A percentile compares a stretch with the other conserved stretches of the same genome.
These are phyloP conservation scores for Peribolospora baueri DNA, from an alignment of 768 basidiomycete genomes.

Conservation along the genomic window DNA sequence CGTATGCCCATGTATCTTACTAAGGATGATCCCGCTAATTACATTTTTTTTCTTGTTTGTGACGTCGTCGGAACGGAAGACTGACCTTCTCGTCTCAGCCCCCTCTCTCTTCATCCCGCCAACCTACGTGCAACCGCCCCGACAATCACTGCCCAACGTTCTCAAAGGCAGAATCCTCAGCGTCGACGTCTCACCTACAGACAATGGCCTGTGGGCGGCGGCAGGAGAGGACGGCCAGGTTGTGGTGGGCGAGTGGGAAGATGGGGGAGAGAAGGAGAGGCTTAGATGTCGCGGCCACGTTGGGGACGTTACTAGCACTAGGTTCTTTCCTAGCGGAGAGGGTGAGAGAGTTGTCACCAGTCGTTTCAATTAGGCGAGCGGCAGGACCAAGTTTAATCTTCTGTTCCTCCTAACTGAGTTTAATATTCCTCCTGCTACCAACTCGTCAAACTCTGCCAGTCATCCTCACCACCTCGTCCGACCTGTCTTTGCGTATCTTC, in stretches of 20 bases:
- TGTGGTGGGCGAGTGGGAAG: too few species aligned
- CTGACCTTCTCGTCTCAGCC: background rate
- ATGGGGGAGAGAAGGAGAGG: background rate
- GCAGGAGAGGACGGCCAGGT: too few species aligned
- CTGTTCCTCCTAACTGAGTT: background rate
- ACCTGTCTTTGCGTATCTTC: conserved; percentile 42
- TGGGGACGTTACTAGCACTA: conserved; percentile 18
- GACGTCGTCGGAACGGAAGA: conserved; percentile 19
- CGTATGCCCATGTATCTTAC: background rate
- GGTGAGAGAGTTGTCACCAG: conserved; percentile 21
- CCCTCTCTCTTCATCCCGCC: background rate
- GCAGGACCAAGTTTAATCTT: background rate
- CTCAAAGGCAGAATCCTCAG: too few species aligned
- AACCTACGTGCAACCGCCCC: too few species aligned
- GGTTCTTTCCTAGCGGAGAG: conserved; percentile 21
- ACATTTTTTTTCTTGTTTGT: conserved; percentile 29
- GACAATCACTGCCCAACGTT: too few species aligned
- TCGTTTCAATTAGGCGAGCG: conserved; percentile 28
- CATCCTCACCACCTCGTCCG: conserved; percentile 41
- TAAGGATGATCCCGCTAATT: conserved; percentile 2
- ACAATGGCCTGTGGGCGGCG: too few species aligned
- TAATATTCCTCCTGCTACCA: conserved; percentile 19
- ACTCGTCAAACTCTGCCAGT: conserved; percentile 51
- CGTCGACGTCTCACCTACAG: too few species aligned
- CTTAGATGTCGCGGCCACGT: conserved; percentile 19